A percentile compares a stretch with the other conserved stretches of the same genome.
Conservation (phyloP, 2,329 filamentous ascomycete species). For the Clonostachys rosea region DNA sequence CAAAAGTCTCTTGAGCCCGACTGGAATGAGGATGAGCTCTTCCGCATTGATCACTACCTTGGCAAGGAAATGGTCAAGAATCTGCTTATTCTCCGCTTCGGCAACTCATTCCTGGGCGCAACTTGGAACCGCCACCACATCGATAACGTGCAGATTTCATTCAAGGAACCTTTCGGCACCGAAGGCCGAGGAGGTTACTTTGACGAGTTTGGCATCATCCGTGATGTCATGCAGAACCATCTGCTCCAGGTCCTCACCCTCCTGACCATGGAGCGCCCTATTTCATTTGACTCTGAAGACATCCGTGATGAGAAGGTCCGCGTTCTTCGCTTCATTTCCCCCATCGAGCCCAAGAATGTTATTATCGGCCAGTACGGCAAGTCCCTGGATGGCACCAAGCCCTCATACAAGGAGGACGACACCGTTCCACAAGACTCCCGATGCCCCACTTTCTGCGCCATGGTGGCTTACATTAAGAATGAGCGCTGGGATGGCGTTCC, state of each 20-base stretch:
- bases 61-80: slow-evolving; percentile 99
- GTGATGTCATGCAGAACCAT: slow-evolving; percentile 99
- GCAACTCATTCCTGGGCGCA: slow-evolving; percentile 96
- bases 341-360: slow-evolving; percentile 98
- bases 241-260: slow-evolving; percentile 93
- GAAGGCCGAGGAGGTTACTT: slow-evolving; percentile 98
- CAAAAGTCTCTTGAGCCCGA: slow-evolving; percentile 93
- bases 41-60: slow-evolving; percentile 98
- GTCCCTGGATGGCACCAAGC: slow-evolving; percentile 93
- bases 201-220: slow-evolving; percentile 98
- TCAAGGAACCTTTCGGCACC: slow-evolving; percentile 99
- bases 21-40: slow-evolving; percentile 98
- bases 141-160: slow-evolving; percentile 98
- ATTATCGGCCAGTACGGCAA: slow-evolving; percentile 99
- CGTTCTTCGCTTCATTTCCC: slow-evolving; percentile 86
- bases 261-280: slow-evolving; percentile 95
- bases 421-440: slow-evolving; percentile 96
- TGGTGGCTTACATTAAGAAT: slow-evolving; percentile 99
- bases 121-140: slow-evolving; percentile 99
- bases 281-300: slow-evolving; percentile 97
- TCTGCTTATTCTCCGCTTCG: slow-evolving; percentile 94
- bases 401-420: slow-evolving; percentile 97
- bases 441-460: slow-evolving; percentile 95
- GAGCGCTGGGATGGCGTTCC: slow-evolving; percentile 99
- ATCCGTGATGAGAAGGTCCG: slow-evolving; percentile 98